These are phyloP conservation scores for Phytophthora ohioensis DNA, from an alignment of 352 stramenopile genomes.

Conservation along the genomic window DNA sequence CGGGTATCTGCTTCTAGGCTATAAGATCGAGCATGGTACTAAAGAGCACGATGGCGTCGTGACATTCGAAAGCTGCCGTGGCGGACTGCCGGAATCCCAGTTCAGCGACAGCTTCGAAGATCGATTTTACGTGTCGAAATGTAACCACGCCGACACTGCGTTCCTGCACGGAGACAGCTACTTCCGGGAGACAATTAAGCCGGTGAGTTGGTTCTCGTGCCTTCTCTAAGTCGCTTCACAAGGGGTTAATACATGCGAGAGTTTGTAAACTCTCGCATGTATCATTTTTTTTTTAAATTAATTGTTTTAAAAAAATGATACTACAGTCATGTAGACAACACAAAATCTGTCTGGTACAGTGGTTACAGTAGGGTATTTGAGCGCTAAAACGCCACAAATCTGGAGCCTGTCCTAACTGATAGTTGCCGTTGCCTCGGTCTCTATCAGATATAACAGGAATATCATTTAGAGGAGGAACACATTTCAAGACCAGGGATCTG, in stretches of 20 bases:
- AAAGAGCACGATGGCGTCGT: conserved; percentile 46
- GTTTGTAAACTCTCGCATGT: too few relatives aligned
- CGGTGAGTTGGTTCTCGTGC: conserved; percentile 72
- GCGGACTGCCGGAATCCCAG: conserved; percentile 38
- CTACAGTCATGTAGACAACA: too few relatives aligned
- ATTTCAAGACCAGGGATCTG: too few relatives aligned
- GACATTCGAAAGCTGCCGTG: conserved; percentile 59
- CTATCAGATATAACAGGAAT: too few relatives aligned
- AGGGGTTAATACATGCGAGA: not conserved
- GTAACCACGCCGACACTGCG: conserved; percentile 69
- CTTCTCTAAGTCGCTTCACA: conserved; percentile 41
- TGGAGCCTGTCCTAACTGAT: too few relatives aligned
- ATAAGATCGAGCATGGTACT: conserved; percentile 35
- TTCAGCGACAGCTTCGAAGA: conserved; percentile 53
- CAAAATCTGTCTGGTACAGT: too few relatives aligned
- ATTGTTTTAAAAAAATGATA: too few relatives aligned
- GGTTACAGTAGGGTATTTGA: too few relatives aligned
- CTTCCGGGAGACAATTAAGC: conserved; percentile 53
- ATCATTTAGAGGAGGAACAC: too few relatives aligned
- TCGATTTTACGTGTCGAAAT: conserved; percentile 62
- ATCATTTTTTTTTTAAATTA: too few relatives aligned
- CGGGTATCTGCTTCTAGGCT: conserved; percentile 31
- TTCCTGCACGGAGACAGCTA: conserved; percentile 62
- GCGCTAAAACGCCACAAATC: too few relatives aligned
- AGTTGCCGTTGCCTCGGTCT: too few relatives aligned